Conservation (phyloP, 345 rosid species). For the Salix koriyanagi region DNA sequence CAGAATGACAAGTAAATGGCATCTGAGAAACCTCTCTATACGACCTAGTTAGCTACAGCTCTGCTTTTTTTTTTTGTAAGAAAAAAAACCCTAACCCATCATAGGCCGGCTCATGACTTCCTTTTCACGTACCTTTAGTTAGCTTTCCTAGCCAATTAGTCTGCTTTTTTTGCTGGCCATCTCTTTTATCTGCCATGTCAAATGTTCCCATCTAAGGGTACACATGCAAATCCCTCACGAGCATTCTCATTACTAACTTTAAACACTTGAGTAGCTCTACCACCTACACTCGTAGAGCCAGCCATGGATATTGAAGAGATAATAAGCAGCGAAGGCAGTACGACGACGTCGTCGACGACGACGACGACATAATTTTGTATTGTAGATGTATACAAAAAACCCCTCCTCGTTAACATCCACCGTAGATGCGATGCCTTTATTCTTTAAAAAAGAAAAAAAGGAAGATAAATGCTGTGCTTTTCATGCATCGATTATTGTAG, state of each 20-base stretch:
- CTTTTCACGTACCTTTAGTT: slow-evolving; percentile 16
- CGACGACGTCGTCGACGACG: no score
- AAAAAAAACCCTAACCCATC: slow-evolving; percentile 20
- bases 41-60: not conserved
- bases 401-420: no score
- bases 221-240: slow-evolving; percentile 19
- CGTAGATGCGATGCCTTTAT: no score
- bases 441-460: no score
- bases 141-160: slow-evolving; percentile 39
- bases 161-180: not conserved
- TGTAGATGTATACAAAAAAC: no score
- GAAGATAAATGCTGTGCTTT: no score
- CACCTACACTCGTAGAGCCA: not conserved
- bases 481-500: not conserved
- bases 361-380: no score
- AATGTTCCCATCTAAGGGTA: slow-evolving; percentile 21
- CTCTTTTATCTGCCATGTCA: not conserved
- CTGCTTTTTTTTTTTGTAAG: not conserved
- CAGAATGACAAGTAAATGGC: slow-evolving; percentile 46
- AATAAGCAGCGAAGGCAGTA: no score
- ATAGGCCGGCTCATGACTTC: slow-evolving; percentile 59
- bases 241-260: slow-evolving; percentile 14
- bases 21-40: slow-evolving; percentile 3
- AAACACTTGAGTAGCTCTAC: slow-evolving; percentile 4
- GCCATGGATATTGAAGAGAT: not conserved